Percentiles rank a stretch among this genome's conserved stretches.
Evolutionary conservation across 306 rosid species (phyloP).

Genomic region (Cucumis cinereus): DNA sequence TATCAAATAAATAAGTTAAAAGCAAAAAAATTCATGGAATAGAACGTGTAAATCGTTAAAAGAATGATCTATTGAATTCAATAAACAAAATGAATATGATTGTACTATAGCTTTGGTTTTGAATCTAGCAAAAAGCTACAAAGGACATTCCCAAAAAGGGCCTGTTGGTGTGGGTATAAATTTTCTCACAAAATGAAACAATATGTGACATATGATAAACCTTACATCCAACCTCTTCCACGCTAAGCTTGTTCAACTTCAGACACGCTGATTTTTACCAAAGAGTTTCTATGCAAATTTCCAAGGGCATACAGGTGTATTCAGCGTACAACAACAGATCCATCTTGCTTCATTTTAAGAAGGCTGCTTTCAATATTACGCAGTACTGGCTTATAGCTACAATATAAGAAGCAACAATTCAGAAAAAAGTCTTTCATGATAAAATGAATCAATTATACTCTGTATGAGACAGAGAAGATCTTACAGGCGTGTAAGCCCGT

Average conservation of each 20-base stretch:
- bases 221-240: background rate
- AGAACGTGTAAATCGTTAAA: background rate
- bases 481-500: conserved; percentile 64
- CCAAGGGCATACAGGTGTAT: background rate
- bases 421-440: background rate
- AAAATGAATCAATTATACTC: conserved; percentile 2
- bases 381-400: conserved; percentile 71
- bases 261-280: background rate
- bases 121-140: background rate
- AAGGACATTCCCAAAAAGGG: background rate
- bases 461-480: conserved; percentile 6
- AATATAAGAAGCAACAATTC: conserved; percentile 14
- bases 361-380: conserved; percentile 72
- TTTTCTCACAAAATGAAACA: background rate
- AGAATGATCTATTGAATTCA: background rate
- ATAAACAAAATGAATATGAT: background rate
- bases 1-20: background rate
- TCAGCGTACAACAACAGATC: conserved; percentile 33
- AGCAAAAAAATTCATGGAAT: background rate
- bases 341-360: conserved; percentile 75
- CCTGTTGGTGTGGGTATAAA: background rate
- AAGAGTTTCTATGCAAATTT: background rate
- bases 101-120: background rate
- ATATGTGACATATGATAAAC: background rate
- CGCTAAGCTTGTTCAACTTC: background rate